Percentiles rank a stretch among this genome's conserved stretches.
Evolutionary conservation across 176 grass and related monocot genomes (phyloP).

Genomic region (Cocos nucifera): DNA sequence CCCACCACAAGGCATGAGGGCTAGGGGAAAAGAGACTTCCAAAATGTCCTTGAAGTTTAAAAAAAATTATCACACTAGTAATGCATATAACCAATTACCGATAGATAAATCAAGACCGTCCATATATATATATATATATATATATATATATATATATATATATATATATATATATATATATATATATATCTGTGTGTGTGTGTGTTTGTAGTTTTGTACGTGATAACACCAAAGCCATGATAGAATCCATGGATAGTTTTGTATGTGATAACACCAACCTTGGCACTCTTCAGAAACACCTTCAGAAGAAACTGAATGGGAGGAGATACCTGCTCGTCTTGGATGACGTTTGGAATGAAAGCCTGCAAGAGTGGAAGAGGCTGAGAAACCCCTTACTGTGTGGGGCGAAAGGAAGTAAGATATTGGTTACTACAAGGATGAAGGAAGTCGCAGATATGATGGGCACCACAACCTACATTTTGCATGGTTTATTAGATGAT

Average conservation of each 20-base stretch:
- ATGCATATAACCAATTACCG: too few relatives aligned
- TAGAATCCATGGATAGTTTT: slow-evolving; percentile 7
- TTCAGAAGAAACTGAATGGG: slow-evolving; percentile 7
- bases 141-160: too few relatives aligned
- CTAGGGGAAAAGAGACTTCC: too few relatives aligned
- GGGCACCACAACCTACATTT: slow-evolving; percentile 2
- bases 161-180: too few relatives aligned
- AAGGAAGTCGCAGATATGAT: slow-evolving; percentile 1
- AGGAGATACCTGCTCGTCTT: slow-evolving; percentile 41
- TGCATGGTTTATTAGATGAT: slow-evolving; percentile 7
- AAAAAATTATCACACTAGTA: too few relatives aligned
- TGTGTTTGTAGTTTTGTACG: too few relatives aligned
- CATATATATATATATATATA: too few relatives aligned
- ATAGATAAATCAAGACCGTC: too few relatives aligned
- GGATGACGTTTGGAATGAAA: slow-evolving; percentile 32
- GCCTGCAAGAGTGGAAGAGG: slow-evolving; percentile 13
- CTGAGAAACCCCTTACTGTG: slow-evolving; percentile 13
- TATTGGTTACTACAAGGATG: slow-evolving; percentile 37
- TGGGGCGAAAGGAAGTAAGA: slow-evolving; percentile 29
- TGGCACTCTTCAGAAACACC: slow-evolving; percentile 1
- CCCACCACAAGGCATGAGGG: too few relatives aligned
- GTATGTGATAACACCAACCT: neutral
- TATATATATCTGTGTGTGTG: too few relatives aligned
- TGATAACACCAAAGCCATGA: slow-evolving; percentile 13
- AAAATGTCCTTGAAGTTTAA: too few relatives aligned